Conservation (phyloP, 2,329 filamentous ascomycete genomes). For the Basipetospora sp. region DNA sequence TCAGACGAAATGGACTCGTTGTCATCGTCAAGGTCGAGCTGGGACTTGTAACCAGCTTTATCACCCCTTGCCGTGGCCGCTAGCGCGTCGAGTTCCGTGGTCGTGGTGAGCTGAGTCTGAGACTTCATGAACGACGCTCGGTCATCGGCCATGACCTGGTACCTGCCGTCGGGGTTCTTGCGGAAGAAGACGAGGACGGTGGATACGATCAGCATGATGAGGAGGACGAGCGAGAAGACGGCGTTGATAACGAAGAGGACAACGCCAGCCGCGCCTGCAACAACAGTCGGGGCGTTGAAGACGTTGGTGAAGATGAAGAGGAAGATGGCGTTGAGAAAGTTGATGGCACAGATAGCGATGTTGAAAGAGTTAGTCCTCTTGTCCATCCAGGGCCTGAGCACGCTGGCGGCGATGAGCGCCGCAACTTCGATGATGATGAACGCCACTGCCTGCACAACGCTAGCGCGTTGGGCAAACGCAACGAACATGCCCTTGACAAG, state of each 20-base stretch:
- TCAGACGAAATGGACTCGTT: constrained; percentile 25
- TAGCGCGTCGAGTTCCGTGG: constrained; percentile 78
- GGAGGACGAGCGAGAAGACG: constrained; percentile 63
- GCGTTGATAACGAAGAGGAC: constrained; percentile 82
- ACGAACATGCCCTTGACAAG: constrained; percentile 85
- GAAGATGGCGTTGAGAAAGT: constrained; percentile 84
- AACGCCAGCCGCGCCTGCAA: constrained; percentile 77
- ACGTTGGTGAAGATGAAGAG: constrained; percentile 76
- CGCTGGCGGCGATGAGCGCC: constrained; percentile 61
- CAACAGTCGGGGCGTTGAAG: constrained; percentile 69
- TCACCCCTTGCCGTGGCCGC: constrained; percentile 81
- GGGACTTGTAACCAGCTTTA: constrained; percentile 36
- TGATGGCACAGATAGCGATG: constrained; percentile 77
- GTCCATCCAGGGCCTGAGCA: constrained; percentile 93
- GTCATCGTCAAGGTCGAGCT: constrained; percentile 23
- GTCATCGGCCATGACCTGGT: constrained; percentile 93
- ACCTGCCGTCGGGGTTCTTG: constrained; percentile 87
- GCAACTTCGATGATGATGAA: constrained; percentile 70
- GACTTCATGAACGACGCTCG: constrained; percentile 96
- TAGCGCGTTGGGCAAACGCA: constrained; percentile 57
- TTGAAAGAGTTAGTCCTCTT: constrained; percentile 97
- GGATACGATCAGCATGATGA: constrained; percentile 62
- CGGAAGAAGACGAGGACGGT: constrained; percentile 57
- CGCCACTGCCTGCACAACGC: constrained; percentile 63
- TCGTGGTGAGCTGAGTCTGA: constrained; percentile 59